Conservation (phyloP, 148 eudicot genomes). For the Chenopodium suecicum region DNA sequence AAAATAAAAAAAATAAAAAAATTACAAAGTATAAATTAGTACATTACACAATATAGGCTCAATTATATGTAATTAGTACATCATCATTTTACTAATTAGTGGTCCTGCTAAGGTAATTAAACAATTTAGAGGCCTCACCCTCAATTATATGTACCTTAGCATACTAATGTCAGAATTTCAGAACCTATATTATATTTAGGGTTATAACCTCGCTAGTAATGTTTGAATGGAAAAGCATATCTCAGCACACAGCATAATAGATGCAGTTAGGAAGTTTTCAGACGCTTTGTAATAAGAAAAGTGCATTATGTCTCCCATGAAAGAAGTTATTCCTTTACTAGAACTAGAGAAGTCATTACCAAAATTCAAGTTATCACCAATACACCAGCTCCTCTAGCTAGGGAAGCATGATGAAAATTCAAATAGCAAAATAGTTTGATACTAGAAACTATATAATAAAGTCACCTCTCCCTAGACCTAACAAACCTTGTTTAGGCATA, state of each 20-base stretch:
- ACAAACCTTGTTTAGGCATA: neutral
- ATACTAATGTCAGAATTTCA: no score
- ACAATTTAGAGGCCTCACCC: no score
- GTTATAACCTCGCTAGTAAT: neutral
- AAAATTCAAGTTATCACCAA: neutral
- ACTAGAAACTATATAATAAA: neutral
- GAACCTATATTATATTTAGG: no score
- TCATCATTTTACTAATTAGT: no score
- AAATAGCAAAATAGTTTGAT: neutral
- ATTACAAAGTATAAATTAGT: no score
- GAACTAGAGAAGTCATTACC: neutral
- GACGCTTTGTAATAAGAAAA: neutral
- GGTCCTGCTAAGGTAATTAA: no score
- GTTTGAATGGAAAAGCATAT: neutral
- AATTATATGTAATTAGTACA: no score
- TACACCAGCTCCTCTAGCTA: neutral
- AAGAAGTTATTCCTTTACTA: neutral
- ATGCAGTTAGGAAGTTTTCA: neutral
- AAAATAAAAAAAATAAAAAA: no score
- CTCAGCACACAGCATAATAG: neutral
- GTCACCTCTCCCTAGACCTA: neutral
- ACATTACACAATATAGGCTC: no score
- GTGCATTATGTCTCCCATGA: neutral
- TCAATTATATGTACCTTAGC: no score
- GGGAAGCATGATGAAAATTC: neutral